Base-by-base conservation (phyloP, 2,329 filamentous ascomycete genomes). In the Fonsecaea multimorphosa region DNA sequence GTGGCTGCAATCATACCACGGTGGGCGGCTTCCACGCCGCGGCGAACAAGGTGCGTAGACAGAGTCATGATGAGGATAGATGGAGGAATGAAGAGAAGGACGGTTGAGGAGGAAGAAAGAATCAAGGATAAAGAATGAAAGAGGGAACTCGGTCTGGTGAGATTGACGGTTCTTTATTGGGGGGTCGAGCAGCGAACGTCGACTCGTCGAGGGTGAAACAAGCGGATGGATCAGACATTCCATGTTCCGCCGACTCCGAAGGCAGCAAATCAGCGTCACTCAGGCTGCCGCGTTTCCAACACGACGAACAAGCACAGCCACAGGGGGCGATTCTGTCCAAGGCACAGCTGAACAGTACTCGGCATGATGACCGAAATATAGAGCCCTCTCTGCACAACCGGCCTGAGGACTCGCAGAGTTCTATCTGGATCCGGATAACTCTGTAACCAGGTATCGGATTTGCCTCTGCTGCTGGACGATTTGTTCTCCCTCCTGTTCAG, bases 21-120 rank as follows among this genome's bases (percentile, higher is more conserved):
- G 44, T 67, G 64, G 63, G 71, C 75, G 57, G 73, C 65, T 65
- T 79, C 77, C 38, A 76, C 65, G 59, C 77, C 75, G 53, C 78
- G 77, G 58, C 78, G 76, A 66, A 78, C 70, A 58, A 80, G 62
- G 51, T 70, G 64, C 29, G 31, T 63, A 32, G 67, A 57, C 40
- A 69, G 31, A 56, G 55, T 65, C 67, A 69, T 69, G 54, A n/a
- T 44, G 59, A 40, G 22, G 22, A 38, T 4, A 27, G 14, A n/a
- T 34, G 36, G 31, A 19, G 27, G 32, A 49, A 69, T 22, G 34
- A 31, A 40, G 31, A 11, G 12, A 31, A 38, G 24, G 55, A 36
- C 40, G 56, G 24, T 19, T 24, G 32, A 46, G 62, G 51, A 60
- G 31, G 29, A 32, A 12, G 31, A 34, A 67, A n/a, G 55, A 14